Evolutionary conservation across 2,329 filamentous ascomycete species (phyloP).

Genomic region (Calcarisporium arbuscula): DNA sequence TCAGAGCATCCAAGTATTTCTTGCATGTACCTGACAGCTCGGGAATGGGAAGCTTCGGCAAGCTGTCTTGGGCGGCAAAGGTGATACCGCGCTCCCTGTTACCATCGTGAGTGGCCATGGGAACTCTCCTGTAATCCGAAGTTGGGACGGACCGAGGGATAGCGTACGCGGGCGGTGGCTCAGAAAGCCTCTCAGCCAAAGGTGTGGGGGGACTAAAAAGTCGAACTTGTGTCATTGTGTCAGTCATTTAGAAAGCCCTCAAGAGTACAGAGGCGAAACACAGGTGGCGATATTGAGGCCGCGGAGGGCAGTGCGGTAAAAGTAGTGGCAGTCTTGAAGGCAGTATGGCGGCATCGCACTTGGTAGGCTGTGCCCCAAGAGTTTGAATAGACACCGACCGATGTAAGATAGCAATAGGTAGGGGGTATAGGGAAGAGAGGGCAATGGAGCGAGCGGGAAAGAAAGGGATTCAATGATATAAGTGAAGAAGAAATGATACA

Average conservation of each 20-base stretch:
- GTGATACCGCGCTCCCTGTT: slow-evolving; percentile 67
- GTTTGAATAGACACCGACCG: slow-evolving; percentile 6
- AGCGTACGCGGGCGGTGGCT: slow-evolving; percentile 25
- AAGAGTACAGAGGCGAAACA: slow-evolving; percentile 71
- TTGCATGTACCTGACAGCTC: slow-evolving; percentile 72
- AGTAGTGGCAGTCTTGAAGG: slow-evolving; percentile 85
- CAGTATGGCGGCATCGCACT: slow-evolving; percentile 74
- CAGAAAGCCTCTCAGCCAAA: slow-evolving; percentile 61
- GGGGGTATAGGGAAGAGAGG: not conserved
- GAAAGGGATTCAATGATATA: not conserved
- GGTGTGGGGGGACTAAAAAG: slow-evolving; percentile 58
- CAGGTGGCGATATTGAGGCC: slow-evolving; percentile 75
- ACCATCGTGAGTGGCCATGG: slow-evolving; percentile 48
- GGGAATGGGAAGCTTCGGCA: slow-evolving; percentile 90
- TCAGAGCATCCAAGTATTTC: slow-evolving; percentile 73
- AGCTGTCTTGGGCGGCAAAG: slow-evolving; percentile 79
- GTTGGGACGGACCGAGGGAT: slow-evolving; percentile 35
- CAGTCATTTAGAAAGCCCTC: slow-evolving; percentile 23
- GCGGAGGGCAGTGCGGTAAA: slow-evolving; percentile 84
- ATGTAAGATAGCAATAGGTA: not conserved
- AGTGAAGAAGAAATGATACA: slow-evolving; percentile 3
- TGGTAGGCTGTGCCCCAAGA: slow-evolving; percentile 10
- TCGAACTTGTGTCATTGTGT: slow-evolving; percentile 33
- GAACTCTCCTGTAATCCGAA: slow-evolving; percentile 34
- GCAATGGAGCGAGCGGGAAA: not conserved